Evolutionary conservation across 768 basidiomycete species (phyloP).

Genomic region (Phanerochaete sordida): DNA sequence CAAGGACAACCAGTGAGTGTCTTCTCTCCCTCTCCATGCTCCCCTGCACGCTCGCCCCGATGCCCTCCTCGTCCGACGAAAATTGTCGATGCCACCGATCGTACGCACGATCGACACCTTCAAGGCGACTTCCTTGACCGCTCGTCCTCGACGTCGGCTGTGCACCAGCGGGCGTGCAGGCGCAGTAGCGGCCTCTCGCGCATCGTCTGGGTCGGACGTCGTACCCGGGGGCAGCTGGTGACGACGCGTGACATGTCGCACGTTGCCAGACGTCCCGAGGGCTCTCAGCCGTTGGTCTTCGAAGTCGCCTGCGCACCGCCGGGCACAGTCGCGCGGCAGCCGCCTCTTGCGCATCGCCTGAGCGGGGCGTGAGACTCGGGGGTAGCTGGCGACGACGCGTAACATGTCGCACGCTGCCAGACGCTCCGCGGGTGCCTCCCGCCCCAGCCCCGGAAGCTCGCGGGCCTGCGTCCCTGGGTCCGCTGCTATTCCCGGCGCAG

Average conservation of each 20-base stretch:
- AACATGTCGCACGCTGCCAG: not conserved
- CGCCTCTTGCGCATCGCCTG: not conserved
- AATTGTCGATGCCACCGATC: not conserved
- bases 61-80: not conserved
- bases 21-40: not conserved
- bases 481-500: not conserved
- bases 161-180: not conserved
- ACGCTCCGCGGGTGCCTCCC: not conserved
- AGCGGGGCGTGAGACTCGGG: not conserved
- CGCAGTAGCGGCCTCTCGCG: not conserved
- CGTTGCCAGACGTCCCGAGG: not conserved
- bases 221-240: not conserved
- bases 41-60: not conserved
- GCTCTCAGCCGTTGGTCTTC: not conserved
- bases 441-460: not conserved
- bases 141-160: not conserved
- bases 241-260: not conserved
- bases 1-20: conserved; percentile 66
- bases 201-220: not conserved
- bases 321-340: no score
- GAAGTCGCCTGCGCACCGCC: not conserved
- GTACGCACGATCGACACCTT: not conserved
- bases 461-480: not conserved
- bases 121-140: not conserved
- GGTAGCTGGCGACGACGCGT: not conserved